Percentiles rank a stretch among this genome's conserved stretches.
Conservation (phyloP, 169 alveolate species). For the Plasmodium falciparum region DNA sequence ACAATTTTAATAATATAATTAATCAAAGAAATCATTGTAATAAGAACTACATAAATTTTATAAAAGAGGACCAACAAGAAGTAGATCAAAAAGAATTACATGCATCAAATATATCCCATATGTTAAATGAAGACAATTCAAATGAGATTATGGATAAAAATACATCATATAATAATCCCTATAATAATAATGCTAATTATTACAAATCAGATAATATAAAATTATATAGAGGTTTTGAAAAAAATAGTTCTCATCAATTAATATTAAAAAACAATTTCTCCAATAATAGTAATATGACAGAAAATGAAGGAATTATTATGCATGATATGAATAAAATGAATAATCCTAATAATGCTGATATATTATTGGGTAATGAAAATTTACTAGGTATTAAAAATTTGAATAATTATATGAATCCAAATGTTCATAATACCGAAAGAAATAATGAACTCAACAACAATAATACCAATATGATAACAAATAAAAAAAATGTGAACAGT, state of each 20-base stretch:
- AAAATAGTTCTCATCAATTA: slow-evolving; percentile 27
- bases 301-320: slow-evolving; percentile 15
- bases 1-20: slow-evolving; percentile 5
- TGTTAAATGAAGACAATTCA: background rate
- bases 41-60: slow-evolving; percentile 6
- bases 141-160: slow-evolving; percentile 27
- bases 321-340: background rate
- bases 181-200: slow-evolving; percentile 31
- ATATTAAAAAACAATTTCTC: slow-evolving; percentile 27
- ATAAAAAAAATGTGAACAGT: background rate
- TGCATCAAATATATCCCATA: too few relatives aligned
- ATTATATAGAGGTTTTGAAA: slow-evolving; percentile 12
- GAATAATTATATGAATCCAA: too few relatives aligned
- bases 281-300: slow-evolving; percentile 10
- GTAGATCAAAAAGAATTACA: slow-evolving; percentile 12
- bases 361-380: background rate
- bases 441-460: too few relatives aligned
- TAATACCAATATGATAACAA: too few relatives aligned
- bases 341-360: background rate
- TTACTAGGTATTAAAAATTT: background rate
- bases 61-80: slow-evolving; percentile 2
- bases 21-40: slow-evolving; percentile 48
- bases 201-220: slow-evolving; percentile 48
- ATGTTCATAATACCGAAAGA: too few relatives aligned
- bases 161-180: slow-evolving; percentile 1